Percentiles rank a stretch among this genome's conserved stretches.
Conservation (phyloP, 345 rosid genomes). For the Brassica rapa region DNA sequence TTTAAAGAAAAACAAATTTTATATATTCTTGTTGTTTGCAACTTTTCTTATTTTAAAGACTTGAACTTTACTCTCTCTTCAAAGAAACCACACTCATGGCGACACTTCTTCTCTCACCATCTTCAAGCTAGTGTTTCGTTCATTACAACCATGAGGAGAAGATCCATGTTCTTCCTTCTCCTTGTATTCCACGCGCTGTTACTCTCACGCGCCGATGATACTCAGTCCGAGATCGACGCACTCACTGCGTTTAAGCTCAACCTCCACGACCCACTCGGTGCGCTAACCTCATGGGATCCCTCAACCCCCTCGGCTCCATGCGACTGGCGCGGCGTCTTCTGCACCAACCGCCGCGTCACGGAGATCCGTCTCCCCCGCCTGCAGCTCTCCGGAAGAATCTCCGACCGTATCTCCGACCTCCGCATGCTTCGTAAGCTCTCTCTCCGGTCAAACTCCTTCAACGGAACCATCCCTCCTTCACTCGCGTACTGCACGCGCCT, state of each 20-base stretch:
- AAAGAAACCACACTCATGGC: slow-evolving; percentile 36
- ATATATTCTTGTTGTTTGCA: too few species aligned
- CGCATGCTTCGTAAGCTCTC: slow-evolving; percentile 63
- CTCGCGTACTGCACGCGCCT: slow-evolving; percentile 73
- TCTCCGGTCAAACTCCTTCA: slow-evolving; percentile 73
- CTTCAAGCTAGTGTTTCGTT: slow-evolving; percentile 13
- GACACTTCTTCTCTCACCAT: slow-evolving; percentile 26
- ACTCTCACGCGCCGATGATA: slow-evolving; percentile 39
- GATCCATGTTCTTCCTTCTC: slow-evolving; percentile 7
- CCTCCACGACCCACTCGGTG: slow-evolving; percentile 77
- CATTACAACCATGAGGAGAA: slow-evolving; percentile 13
- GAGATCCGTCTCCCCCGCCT: slow-evolving; percentile 80
- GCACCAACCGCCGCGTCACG: slow-evolving; percentile 57
- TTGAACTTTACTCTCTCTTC: slow-evolving; percentile 34
- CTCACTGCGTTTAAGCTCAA: slow-evolving; percentile 68
- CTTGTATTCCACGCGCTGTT: slow-evolving; percentile 14
- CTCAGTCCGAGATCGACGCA: slow-evolving; percentile 65
- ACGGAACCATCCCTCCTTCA: slow-evolving; percentile 72
- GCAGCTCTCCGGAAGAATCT: slow-evolving; percentile 71
- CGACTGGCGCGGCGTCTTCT: slow-evolving; percentile 87
- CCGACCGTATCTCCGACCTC: slow-evolving; percentile 54
- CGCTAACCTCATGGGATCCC: slow-evolving; percentile 70
- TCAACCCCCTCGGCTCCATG: slow-evolving; percentile 77
- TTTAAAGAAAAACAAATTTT: not conserved
- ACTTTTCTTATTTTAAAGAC: slow-evolving; percentile 16